A percentile compares a stretch with the other conserved stretches of the same genome.
Conservation (phyloP, 768 basidiomycete genomes). For the Suillus plorans region DNA sequence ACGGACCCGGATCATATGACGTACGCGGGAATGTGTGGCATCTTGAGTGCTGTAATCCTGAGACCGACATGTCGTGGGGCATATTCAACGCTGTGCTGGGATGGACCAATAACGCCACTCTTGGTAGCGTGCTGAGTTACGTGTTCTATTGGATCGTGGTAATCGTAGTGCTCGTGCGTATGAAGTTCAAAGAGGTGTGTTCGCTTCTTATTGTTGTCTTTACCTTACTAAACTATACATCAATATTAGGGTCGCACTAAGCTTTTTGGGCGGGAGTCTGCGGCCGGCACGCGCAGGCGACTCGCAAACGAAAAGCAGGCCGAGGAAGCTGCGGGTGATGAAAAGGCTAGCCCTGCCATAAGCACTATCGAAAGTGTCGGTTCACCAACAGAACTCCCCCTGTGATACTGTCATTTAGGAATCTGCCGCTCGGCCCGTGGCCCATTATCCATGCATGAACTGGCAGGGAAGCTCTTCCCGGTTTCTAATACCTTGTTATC, state of each 20-base stretch:
- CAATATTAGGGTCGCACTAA: constrained; percentile 57
- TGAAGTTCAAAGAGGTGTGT: constrained; percentile 64
- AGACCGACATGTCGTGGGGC: constrained; percentile 62
- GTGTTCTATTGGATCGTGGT: constrained; percentile 92
- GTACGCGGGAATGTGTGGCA: constrained; percentile 89
- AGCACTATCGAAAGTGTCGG: neutral
- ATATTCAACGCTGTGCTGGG: constrained; percentile 86
- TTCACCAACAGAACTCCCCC: neutral
- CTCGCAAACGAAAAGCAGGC: constrained; percentile 22
- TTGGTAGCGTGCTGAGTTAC: constrained; percentile 83
- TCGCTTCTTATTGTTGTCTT: neutral
- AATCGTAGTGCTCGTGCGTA: constrained; percentile 59
- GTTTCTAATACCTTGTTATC: no score
- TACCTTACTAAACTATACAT: neutral
- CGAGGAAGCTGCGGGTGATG: neutral
- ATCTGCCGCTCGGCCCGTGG: neutral
- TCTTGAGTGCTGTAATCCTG: constrained; percentile 75
- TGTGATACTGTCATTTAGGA: neutral
- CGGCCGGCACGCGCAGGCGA: constrained; percentile 39
- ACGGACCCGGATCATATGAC: constrained; percentile 83
- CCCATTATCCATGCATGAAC: neutral
- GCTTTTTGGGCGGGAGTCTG: constrained; percentile 57
- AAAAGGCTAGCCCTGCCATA: neutral
- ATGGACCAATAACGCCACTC: constrained; percentile 84
- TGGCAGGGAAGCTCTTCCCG: neutral